A percentile compares a stretch with the other conserved stretches of the same genome.
Evolutionary conservation across 805 yeast species (phyloP).

Genomic region (Kockiozyma suomiensis): DNA sequence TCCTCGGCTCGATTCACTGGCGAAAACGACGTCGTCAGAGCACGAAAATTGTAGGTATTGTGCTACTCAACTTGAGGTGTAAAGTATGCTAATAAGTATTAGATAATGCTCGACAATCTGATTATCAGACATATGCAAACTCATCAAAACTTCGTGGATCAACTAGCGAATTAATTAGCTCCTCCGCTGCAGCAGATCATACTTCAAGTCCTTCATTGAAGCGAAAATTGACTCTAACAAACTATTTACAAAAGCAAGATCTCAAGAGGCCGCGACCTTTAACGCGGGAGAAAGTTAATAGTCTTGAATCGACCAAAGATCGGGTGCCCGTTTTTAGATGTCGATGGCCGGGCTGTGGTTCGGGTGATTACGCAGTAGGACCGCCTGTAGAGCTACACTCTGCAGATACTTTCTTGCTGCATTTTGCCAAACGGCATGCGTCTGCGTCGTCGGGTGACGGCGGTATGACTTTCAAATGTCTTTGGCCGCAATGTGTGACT

Average conservation of each 20-base stretch:
- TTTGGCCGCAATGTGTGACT: constrained; percentile 6
- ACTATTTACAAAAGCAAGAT: neutral
- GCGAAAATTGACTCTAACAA: too few relatives aligned
- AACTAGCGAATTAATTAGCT: too few relatives aligned
- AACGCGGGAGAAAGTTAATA: neutral
- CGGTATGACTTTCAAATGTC: neutral
- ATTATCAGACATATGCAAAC: too few relatives aligned
- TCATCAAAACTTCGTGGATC: too few relatives aligned
- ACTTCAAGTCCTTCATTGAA: too few relatives aligned
- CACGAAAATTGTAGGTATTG: too few relatives aligned
- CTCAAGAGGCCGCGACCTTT: neutral
- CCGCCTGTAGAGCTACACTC: neutral
- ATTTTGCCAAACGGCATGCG: neutral
- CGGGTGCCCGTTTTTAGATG: neutral
- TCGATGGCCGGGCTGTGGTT: neutral
- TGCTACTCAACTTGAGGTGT: too few relatives aligned
- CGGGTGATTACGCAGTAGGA: neutral
- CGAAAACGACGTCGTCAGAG: too few relatives aligned
- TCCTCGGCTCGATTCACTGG: too few relatives aligned
- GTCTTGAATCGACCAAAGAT: neutral
- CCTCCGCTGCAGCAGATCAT: too few relatives aligned
- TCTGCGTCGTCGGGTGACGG: neutral
- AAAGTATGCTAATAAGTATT: too few relatives aligned
- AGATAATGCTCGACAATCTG: too few relatives aligned
- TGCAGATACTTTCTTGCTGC: neutral